Percentiles rank a stretch among this genome's conserved stretches.
Conservation (phyloP, 331 rosid species). For the Rhamnella rubrinervis region DNA sequence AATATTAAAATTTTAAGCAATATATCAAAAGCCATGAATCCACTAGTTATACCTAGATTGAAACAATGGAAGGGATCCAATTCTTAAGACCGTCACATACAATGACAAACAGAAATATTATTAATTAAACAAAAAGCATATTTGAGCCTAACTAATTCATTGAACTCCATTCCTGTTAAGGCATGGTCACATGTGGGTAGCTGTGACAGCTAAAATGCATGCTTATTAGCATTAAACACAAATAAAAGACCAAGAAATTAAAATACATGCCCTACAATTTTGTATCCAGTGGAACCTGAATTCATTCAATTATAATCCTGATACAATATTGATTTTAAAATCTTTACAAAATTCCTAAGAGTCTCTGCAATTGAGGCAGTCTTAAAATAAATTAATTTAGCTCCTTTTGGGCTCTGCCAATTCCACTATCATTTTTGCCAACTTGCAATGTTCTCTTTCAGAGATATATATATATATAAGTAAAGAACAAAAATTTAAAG, state of each 20-base stretch:
- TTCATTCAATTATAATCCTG: neutral
- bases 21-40: neutral
- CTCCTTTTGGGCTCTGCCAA: neutral
- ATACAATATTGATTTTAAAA: neutral
- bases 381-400: neutral
- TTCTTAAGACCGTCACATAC: neutral
- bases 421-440: slow-evolving; percentile 4
- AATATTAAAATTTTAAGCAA: slow-evolving; percentile 10
- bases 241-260: neutral
- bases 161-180: too few relatives aligned
- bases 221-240: neutral
- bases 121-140: neutral
- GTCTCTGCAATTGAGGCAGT: neutral
- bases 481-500: too few relatives aligned
- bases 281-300: neutral
- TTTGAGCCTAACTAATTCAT: too few relatives aligned
- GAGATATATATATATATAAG: too few relatives aligned
- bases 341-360: neutral
- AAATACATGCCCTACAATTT: neutral
- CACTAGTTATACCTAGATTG: neutral
- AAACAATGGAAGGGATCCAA: neutral
- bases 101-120: neutral
- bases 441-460: too few relatives aligned
- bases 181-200: too few relatives aligned
- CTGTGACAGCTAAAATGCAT: neutral